Evolutionary conservation across 306 rosid genomes (phyloP), one percentile per base, ranked within the genome.

Genomic region (Pyrus pyrifolia): DNA sequence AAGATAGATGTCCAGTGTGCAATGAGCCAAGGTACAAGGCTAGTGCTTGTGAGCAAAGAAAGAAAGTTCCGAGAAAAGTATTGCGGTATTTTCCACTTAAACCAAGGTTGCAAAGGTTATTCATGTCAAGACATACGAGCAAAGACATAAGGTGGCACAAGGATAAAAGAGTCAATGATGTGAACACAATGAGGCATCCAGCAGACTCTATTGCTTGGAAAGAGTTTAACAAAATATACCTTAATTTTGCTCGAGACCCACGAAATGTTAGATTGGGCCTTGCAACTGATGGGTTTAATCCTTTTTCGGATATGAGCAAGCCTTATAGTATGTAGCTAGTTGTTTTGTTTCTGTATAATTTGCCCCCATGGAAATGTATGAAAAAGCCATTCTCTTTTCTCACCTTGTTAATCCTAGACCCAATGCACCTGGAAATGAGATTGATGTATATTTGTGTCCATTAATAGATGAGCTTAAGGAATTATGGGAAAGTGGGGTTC

Each of bases 261-360:
- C 11, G 40, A n/a, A 62, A 75, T 45, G 79, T 44, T 38, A 63
- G n/a, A 74, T 25, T 75, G 15, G 72, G 79, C 11, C 58, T 65
- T 11, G 62, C 64, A 15, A 12, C 52, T 17, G 65, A 75, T 10
- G 38, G 27, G 15, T 63, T 75, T 6, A 63, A 62, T 30, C 71
- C 49, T 2, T 75, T 75, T 45, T 29, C 9, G 1, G n/a, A 63
- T 15, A 49, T 38, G 44, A 44, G 11, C 1, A 12, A 8, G 5
- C 5, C 45, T 2, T 63, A 74, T 46, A 45, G 45, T 18, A 17
- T 74, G 31, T 74, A 62, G 62, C 62, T 22, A 0, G 35, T 74
- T 3, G 23, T 58, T 6, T 8, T 68, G 27, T 14, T 70, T 46
- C 18, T 22, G 4, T 74, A 74, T 30, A 74, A 62, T 12, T 13